Evolutionary conservation across 2,329 filamentous ascomycete genomes (phyloP).

Genomic region (Cladosporium sp.): DNA sequence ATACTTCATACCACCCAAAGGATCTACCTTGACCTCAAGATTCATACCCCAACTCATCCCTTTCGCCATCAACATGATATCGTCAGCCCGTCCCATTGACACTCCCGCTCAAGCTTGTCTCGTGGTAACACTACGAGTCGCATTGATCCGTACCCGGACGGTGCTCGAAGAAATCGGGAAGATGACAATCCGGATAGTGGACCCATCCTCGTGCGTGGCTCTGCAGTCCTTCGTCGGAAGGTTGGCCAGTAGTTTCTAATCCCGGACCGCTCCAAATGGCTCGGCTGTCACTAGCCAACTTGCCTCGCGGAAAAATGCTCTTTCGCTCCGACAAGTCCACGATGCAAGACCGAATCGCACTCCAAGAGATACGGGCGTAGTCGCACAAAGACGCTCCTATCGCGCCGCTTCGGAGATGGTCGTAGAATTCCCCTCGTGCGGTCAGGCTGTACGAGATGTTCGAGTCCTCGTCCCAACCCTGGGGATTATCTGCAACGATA

Average conservation of each 20-base stretch:
- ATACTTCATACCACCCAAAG: too few relatives aligned
- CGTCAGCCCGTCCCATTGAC: background rate
- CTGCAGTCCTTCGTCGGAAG: background rate
- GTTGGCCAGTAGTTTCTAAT: background rate
- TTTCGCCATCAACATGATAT: background rate
- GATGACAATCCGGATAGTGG: background rate
- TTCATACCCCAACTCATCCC: background rate
- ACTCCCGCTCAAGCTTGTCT: background rate
- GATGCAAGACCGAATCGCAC: background rate
- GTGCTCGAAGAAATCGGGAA: background rate
- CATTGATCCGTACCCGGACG: background rate
- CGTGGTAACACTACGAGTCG: background rate
- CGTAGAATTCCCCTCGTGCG: background rate
- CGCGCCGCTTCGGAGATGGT: background rate
- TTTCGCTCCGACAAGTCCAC: background rate
- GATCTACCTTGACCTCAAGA: too few relatives aligned
- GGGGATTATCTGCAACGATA: background rate
- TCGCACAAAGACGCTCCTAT: background rate
- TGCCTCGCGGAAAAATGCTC: background rate
- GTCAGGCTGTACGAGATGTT: background rate
- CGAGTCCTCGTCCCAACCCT: background rate
- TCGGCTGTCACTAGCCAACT: background rate
- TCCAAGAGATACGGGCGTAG: background rate
- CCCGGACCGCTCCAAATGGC: background rate
- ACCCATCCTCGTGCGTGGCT: background rate